These are phyloP conservation scores for Haplosporangium sp. DNA, from an alignment of 371 early-diverging fungal species.

Conservation along the genomic window DNA sequence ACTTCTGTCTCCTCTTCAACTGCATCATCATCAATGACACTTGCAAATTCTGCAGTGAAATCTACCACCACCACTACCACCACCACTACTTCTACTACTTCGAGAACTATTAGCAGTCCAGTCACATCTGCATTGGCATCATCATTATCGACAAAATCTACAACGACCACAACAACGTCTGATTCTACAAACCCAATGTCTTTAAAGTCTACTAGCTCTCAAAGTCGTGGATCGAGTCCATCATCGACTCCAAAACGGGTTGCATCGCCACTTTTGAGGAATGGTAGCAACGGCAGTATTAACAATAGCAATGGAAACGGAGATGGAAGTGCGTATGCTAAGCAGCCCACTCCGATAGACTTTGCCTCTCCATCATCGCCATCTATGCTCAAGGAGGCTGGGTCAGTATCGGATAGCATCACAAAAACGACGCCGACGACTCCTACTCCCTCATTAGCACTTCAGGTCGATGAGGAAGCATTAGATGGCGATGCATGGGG, in stretches of 20 bases:
- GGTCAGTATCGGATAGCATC: neutral
- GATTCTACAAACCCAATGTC: neutral
- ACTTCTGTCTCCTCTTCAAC: slow-evolving; percentile 17
- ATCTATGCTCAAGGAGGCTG: neutral
- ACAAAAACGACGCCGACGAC: neutral
- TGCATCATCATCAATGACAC: slow-evolving; percentile 31
- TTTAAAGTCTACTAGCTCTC: slow-evolving; percentile 1
- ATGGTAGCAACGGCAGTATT: slow-evolving; percentile 3
- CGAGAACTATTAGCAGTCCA: neutral
- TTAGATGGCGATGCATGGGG: slow-evolving; percentile 50
- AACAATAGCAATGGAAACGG: neutral
- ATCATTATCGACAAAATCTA: neutral
- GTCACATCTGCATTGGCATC: neutral
- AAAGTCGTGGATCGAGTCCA: slow-evolving; percentile 30
- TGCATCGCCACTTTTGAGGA: slow-evolving; percentile 28
- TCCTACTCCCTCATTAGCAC: slow-evolving; percentile 24
- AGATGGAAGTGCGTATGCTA: neutral
- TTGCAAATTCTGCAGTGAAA: slow-evolving; percentile 16
- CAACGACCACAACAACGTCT: slow-evolving; percentile 5
- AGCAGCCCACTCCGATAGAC: neutral
- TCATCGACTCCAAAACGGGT: slow-evolving; percentile 28
- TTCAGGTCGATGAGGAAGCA: slow-evolving; percentile 28
- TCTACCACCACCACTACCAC: slow-evolving; percentile 13
- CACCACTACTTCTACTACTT: too few species aligned
- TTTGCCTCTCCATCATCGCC: neutral